Evolutionary conservation across 2,329 filamentous ascomycete species (phyloP).

Genomic region (Talaromyces islandicus): DNA sequence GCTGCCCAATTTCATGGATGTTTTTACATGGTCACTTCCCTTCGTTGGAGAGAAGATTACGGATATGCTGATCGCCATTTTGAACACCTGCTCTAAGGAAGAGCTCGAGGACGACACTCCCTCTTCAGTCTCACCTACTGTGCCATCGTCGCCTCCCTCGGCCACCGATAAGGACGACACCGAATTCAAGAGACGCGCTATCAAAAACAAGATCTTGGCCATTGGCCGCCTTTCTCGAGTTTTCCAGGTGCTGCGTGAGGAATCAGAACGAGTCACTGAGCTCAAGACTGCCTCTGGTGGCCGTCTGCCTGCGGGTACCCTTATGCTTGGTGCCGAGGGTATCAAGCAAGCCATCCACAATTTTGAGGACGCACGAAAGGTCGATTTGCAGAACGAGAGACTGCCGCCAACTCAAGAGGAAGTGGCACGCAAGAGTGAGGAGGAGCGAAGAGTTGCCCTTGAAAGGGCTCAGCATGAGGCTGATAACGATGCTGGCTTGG

Average conservation of each 20-base stretch:
- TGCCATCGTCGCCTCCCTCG: constrained; percentile 68
- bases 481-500: constrained; percentile 83
- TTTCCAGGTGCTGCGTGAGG: constrained; percentile 96
- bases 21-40: constrained; percentile 98
- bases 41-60: constrained; percentile 99
- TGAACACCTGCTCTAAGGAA: constrained; percentile 98
- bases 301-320: constrained; percentile 83
- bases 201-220: constrained; percentile 99
- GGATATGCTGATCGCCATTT: constrained; percentile 97
- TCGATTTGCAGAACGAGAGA: constrained; percentile 93
- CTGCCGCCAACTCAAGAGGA: constrained; percentile 90
- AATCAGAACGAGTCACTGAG: constrained; percentile 93
- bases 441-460: constrained; percentile 74
- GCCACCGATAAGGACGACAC: constrained; percentile 54
- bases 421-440: constrained; percentile 74
- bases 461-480: constrained; percentile 82
- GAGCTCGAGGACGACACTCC: constrained; percentile 87
- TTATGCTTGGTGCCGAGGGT: constrained; percentile 96
- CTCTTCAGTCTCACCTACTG: constrained; percentile 62
- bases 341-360: constrained; percentile 97
- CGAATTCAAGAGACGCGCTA: constrained; percentile 90
- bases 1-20: constrained; percentile 99
- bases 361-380: constrained; percentile 95
- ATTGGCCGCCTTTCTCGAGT: constrained; percentile 95
- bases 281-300: constrained; percentile 95